Percentiles rank a stretch among this genome's conserved stretches.
phyloP scores from a whole-genome alignment of 2,329 filamentous ascomycete genomes.

The Fusarium acutatum region DNA sequence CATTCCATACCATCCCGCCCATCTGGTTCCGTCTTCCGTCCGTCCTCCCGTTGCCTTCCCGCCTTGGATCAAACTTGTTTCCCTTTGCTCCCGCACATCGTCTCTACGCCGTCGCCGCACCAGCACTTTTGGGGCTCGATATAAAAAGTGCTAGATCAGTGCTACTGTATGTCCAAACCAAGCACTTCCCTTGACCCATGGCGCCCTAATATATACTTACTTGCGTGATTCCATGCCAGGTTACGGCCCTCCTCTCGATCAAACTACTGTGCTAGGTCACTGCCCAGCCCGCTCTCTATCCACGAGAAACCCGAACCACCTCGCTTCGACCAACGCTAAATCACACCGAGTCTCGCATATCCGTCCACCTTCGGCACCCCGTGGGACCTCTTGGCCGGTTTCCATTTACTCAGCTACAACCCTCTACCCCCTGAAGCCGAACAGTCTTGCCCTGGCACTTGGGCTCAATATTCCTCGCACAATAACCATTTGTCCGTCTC shows the following conservation, averaged over 20 bases:
- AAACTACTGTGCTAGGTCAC: slow-evolving; percentile 26
- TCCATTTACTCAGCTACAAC: slow-evolving; percentile 17
- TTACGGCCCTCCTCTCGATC: slow-evolving; percentile 28
- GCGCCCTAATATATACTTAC: slow-evolving; percentile 30
- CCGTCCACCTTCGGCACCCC: slow-evolving; percentile 20
- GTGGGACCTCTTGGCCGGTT: slow-evolving; percentile 24
- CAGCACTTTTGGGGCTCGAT: slow-evolving; percentile 23
- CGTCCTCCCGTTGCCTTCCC: slow-evolving; percentile 36
- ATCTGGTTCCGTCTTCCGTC: slow-evolving; percentile 40
- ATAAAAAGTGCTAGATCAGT: slow-evolving; percentile 12
- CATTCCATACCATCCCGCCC: slow-evolving; percentile 29
- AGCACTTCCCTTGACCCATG: not conserved
- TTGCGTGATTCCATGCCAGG: slow-evolving; percentile 28
- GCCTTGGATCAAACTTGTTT: slow-evolving; percentile 35
- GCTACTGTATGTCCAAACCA: slow-evolving; percentile 11
- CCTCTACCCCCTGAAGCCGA: slow-evolving; percentile 28
- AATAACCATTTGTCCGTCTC: not conserved
- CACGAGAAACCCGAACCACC: slow-evolving; percentile 26
- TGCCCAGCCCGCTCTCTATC: slow-evolving; percentile 22
- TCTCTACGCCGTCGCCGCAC: slow-evolving; percentile 37
- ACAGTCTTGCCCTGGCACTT: slow-evolving; percentile 5
- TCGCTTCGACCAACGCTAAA: slow-evolving; percentile 34
- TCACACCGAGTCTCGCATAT: slow-evolving; percentile 32
- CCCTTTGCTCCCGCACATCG: slow-evolving; percentile 40
- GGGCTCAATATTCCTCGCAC: slow-evolving; percentile 6